Base-by-base conservation (phyloP, 805 yeast genomes). In the Yarrowia keelungensis region DNA sequence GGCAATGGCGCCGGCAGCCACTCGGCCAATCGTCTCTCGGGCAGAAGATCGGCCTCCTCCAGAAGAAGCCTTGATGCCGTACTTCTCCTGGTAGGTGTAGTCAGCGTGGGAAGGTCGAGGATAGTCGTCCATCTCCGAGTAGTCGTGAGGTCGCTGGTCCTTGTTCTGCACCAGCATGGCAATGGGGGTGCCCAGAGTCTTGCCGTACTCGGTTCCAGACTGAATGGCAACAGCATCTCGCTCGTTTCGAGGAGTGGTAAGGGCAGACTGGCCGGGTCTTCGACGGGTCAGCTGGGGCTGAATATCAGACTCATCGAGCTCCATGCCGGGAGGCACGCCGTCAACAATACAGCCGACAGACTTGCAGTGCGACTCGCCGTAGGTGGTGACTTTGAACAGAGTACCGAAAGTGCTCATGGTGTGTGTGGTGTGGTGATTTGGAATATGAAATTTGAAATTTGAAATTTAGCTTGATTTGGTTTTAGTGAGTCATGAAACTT, bases 21-120 rank as follows among this genome's bases (percentile, higher is more conserved):
- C 99, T 79, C 99, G 87, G 69, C 99, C 99, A 75, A 95, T 95
- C 51, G 99, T 95, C 81, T 95, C 99, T 79, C 99, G 87, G 9
- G 99, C 99, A 54, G 94, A 87, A 12, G 98, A 90, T 77, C 99
- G 87, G 71, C 99, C 99, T 76, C 99, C 99, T 66, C 99, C 99
- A 45, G 96, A 89, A 5, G 97, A 86, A 5, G 98, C 96, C 81
- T 95, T 95, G 73, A 88, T 84, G 51, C 97, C 97, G 81, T 95
- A 95, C 80, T 95, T 95, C 72, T 85, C 83, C 76, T 91, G 82
- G 80, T 95, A 95, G 26, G 99, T 95, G 84, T 84, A 92, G 80
- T 95, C 99, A 19, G 99, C 98, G 79, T 95, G 99, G 39, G 97
- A 91, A 36, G 99, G 99, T 80, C 99, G 88, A 73, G 99, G 99